Conservation (phyloP, 177 flowering plant genomes). For the Vitis hybrid region DNA sequence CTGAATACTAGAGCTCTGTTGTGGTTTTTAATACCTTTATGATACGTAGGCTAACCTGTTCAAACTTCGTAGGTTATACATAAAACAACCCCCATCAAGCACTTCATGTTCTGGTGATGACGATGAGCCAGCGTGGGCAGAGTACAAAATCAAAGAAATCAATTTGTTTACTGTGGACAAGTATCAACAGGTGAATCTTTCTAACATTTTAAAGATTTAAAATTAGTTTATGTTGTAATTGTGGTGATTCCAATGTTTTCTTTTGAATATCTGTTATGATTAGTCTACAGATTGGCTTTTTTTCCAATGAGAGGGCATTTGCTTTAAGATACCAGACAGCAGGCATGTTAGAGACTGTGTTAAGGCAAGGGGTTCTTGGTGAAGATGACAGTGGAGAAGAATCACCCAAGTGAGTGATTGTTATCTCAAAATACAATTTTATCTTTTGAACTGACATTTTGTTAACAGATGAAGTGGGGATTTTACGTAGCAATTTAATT, state of each 20-base stretch:
- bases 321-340: conserved; percentile 89
- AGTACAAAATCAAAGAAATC: conserved; percentile 92
- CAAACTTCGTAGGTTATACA: conserved; percentile 62
- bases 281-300: conserved; percentile 88
- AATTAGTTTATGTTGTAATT: conserved; percentile 2
- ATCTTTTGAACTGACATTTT: background rate
- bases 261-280: conserved; percentile 34
- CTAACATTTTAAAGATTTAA: conserved; percentile 1
- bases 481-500: background rate
- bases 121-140: conserved; percentile 79
- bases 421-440: background rate
- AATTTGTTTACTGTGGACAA: conserved; percentile 96
- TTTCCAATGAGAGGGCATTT: conserved; percentile 80
- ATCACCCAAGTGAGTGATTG: conserved; percentile 70
- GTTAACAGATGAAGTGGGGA: background rate
- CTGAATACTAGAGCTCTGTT: background rate
- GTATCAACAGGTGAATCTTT: conserved; percentile 84
- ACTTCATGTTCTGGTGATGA: conserved; percentile 53
- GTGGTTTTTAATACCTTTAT: background rate
- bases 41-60: background rate
- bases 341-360: conserved; percentile 84
- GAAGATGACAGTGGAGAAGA: conserved; percentile 98
- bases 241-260: conserved; percentile 18
- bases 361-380: conserved; percentile 91
- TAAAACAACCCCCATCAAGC: conserved; percentile 67